These are phyloP conservation scores for Letharia lupina DNA, from an alignment of 495 filamentous ascomycete species.

Conservation along the genomic window DNA sequence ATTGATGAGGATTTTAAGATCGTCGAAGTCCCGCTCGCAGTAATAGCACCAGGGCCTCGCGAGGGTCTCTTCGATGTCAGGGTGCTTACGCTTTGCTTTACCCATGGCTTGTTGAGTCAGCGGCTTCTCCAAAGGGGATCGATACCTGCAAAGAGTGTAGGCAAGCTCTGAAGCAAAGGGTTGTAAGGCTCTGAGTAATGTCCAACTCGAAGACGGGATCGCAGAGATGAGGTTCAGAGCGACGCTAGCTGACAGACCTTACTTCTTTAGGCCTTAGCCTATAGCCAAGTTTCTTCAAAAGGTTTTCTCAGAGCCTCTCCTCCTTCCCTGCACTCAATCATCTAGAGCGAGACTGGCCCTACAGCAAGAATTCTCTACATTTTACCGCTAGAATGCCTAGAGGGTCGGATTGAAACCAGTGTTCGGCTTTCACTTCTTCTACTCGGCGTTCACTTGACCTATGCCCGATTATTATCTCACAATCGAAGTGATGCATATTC, in stretches of 20 bases:
- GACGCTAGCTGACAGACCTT: neutral
- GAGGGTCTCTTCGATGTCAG: constrained; percentile 79
- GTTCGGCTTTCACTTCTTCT: too few relatives aligned
- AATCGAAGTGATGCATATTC: neutral
- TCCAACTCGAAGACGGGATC: neutral
- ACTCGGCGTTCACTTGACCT: too few relatives aligned
- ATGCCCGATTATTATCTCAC: too few relatives aligned
- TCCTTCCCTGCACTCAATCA: too few relatives aligned
- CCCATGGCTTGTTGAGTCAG: constrained; percentile 45
- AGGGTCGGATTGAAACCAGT: too few relatives aligned
- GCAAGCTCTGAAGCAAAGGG: neutral
- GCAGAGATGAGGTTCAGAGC: neutral
- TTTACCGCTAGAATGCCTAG: too few relatives aligned
- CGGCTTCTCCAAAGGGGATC: neutral
- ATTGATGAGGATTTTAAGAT: constrained; percentile 87
- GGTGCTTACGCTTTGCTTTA: constrained; percentile 78
- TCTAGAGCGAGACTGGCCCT: too few relatives aligned
- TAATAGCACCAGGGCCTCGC: constrained; percentile 96
- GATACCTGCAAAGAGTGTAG: neutral
- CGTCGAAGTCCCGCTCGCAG: constrained; percentile 97
- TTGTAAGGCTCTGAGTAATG: neutral
- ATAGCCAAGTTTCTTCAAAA: neutral
- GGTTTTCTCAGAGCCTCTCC: neutral
- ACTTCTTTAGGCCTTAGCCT: neutral
- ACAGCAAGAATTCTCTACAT: too few relatives aligned